Evolutionary conservation across 2,329 filamentous ascomycete species (phyloP), one percentile per base, ranked within the genome.

Genomic region (Chaetothyriales sp.): DNA sequence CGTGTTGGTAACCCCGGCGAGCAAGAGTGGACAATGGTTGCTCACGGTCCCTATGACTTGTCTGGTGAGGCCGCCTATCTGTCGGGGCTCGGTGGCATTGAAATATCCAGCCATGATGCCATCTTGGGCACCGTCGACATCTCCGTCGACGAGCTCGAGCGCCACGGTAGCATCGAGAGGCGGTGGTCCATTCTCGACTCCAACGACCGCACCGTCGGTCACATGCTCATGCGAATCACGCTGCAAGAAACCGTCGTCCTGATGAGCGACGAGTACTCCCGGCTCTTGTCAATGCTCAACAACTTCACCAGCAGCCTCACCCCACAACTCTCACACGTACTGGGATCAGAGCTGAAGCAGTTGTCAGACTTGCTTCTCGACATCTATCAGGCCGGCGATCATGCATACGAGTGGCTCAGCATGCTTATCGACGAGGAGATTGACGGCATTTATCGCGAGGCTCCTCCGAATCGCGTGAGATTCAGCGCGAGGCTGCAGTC

Each of bases 351-450:
- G 0, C 18, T 70, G 5, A 57, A 60, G 2, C 47, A 56, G 1
- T 58, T 65, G 0, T 46, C 56, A 18, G 43, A 50, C 5, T 40
- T 48, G n/a, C 60, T 56, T 46, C 79, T 81, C 2, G 94, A 97
- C 65, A 94, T 98, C 49, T 98, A 90, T 62, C 92, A 98, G 64
- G 89, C 94, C 2, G 90, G 89, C 2, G 88, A 87, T 0, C 80
- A 80, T 40, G 85, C 86, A 2, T 77, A 78, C 44, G 88, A 95
- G 54, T 98, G 92, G 92, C 77, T 98, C 19, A 92, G 88, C 74
- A 83, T 87, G 2, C 73, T 98, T 43, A 86, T 95, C 0, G 92
- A 98, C 67, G 90, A 97, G 64, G 92, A 98, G 67, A 97, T 98
- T 52, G 92, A 97, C 63, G 90, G 90, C 0, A 82, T 92, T 18